Conservation (phyloP, 495 filamentous ascomycete genomes). For the Aspergillus avenaceus region DNA sequence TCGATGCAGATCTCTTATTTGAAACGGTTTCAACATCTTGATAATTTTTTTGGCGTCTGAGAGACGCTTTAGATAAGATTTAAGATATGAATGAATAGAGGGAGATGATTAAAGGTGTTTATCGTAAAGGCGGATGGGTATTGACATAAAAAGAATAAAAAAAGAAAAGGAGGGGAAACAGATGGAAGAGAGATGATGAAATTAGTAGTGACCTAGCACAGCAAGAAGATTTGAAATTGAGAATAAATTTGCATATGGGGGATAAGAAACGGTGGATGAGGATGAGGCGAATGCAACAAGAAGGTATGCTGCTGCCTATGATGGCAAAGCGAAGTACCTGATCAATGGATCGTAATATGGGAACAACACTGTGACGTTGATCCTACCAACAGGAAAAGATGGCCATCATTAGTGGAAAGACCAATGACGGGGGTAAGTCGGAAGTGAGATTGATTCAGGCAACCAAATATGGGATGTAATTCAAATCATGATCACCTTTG, state of each 20-base stretch:
- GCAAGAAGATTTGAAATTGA: slow-evolving; percentile 1
- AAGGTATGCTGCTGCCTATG: slow-evolving; percentile 2
- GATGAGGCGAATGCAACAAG: slow-evolving; percentile 6
- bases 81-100: not conserved
- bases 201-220: not conserved
- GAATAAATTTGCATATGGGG: slow-evolving; percentile 2
- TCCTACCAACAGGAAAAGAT: not conserved
- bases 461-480: slow-evolving; percentile 5
- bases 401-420: not conserved
- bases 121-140: too few species aligned
- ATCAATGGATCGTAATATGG: too few species aligned
- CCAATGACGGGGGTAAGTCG: not conserved
- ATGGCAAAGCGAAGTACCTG: not conserved
- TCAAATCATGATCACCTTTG: too few species aligned
- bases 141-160: not conserved
- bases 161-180: not conserved
- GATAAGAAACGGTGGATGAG: not conserved
- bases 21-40: slow-evolving; percentile 42
- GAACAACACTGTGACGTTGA: not conserved
- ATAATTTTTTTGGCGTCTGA: not conserved
- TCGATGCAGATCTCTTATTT: slow-evolving; percentile 35
- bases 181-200: too few species aligned
- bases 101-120: too few species aligned
- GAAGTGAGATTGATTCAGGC: slow-evolving; percentile 9
- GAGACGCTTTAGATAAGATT: not conserved